These are phyloP conservation scores for Sarocladium strictum DNA, from an alignment of 2,329 filamentous ascomycete species.

Conservation along the genomic window DNA sequence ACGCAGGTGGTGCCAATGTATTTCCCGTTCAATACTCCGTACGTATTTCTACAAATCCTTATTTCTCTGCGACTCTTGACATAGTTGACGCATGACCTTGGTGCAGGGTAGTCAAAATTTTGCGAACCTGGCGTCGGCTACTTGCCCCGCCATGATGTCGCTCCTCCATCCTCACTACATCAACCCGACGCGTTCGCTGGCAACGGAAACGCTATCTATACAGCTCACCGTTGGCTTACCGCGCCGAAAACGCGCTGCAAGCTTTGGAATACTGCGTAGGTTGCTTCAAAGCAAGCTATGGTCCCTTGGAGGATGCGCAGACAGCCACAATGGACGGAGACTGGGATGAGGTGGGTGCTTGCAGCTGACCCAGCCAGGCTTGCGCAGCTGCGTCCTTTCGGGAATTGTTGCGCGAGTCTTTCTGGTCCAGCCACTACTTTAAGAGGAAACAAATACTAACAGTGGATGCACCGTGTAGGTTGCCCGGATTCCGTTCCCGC, in stretches of 20 bases:
- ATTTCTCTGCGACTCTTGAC: no score
- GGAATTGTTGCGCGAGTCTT: not conserved
- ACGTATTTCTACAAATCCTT: no score
- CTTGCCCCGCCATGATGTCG: constrained; percentile 10
- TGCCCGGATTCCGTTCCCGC: constrained; percentile 74
- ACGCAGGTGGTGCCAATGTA: no score
- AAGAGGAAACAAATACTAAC: constrained; percentile 9
- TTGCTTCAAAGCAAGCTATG: constrained; percentile 21
- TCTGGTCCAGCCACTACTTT: not conserved
- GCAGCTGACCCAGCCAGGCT: not conserved
- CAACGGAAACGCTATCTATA: not conserved
- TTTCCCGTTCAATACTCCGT: no score
- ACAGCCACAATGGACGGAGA: constrained; percentile 55
- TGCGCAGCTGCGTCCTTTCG: not conserved
- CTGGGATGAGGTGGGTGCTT: constrained; percentile 57
- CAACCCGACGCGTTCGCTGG: not conserved
- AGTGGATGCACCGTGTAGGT: constrained; percentile 44
- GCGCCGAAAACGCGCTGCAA: not conserved
- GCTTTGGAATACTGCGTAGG: not conserved
- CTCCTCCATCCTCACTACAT: not conserved
- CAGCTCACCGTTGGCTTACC: not conserved
- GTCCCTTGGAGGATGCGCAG: constrained; percentile 29
- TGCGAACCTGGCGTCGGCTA: not conserved
- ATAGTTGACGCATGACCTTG: not conserved
- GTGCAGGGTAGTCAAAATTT: not conserved